Base-by-base conservation (phyloP, 441 rosid genomes). In the Adansonia grandidieri region DNA sequence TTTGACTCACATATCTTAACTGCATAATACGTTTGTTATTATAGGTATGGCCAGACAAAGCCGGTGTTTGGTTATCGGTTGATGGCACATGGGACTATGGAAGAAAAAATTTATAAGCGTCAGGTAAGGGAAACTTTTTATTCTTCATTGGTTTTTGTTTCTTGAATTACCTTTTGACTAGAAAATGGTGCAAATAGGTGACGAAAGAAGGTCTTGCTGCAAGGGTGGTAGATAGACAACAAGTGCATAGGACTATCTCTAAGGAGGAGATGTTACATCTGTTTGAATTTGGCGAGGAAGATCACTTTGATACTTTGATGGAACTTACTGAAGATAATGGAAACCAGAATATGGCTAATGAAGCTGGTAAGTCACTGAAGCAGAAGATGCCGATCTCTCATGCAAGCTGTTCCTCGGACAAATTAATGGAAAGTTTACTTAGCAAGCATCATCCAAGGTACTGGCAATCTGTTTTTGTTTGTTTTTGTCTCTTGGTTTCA, bases 171-270 rank as follows among this genome's bases (percentile, higher is more conserved):
- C 19, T 17, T 74, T 58, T 83, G 64, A 87, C 86, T 69, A 80
- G 45, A 78, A 51, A 73, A 66, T 80, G 78, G 37, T 85, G 53
- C 75, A 76, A 83, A 84, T 86, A 97, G 99, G 98, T 95, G 74
- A 97, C 95, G 2, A 97, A 97, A 86, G 99, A 97, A 85, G 98
- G 98, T 71, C 98, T 97, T 54, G 99, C 99, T 83, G 99, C 99
- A 77, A 93, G 99, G 90, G 99, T 97, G 80, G 99, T 97, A 60
- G 99, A 97, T 86, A 88, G 99, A 84, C 99, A 97, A 81, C 99
- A 95, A 88, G 91, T 97, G 54, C 95, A 92, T 86, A 87, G 99
- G 80, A 95, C 97, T 19, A 95, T 97, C 71, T 95, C 99, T 57
- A 95, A 84, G 88, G 99, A 97, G 87, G 99, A 97, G 88, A 95